Conservation (phyloP, 331 rosid species). For the Pyracantha coccinea region DNA sequence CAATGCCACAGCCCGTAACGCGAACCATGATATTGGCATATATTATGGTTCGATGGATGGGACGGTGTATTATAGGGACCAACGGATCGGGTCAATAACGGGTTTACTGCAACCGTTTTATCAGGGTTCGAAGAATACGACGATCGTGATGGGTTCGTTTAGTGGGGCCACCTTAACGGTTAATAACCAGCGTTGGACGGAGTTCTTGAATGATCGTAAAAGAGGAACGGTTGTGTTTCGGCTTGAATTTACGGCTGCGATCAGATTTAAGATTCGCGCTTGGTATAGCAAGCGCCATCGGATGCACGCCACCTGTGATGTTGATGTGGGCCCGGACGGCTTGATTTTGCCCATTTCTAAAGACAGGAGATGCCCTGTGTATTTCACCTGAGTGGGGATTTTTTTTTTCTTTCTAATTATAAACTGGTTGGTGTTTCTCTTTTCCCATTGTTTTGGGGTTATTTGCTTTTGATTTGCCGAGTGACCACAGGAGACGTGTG, state of each 20-base stretch:
- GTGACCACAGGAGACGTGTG: not conserved
- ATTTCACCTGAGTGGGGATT: conserved; percentile 34
- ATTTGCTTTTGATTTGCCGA: too few species aligned
- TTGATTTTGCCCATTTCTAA: conserved; percentile 31
- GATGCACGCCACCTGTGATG: conserved; percentile 65
- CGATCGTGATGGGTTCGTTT: conserved; percentile 25
- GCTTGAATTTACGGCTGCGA: conserved; percentile 45
- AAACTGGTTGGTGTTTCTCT: not conserved
- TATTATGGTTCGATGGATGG: conserved; percentile 52
- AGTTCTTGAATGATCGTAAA: conserved; percentile 41
- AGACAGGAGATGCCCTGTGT: conserved; percentile 57
- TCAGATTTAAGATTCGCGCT: conserved; percentile 48
- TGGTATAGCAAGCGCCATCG: conserved; percentile 65
- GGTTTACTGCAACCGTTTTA: conserved; percentile 34
- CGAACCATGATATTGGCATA: conserved; percentile 62
- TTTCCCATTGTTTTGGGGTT: not conserved
- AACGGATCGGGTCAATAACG: conserved; percentile 40
- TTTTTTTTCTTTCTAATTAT: not conserved
- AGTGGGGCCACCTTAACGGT: conserved; percentile 42
- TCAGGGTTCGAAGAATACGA: conserved; percentile 62
- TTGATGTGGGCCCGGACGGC: conserved; percentile 62
- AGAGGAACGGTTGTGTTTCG: conserved; percentile 64
- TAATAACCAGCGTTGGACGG: conserved; percentile 50
- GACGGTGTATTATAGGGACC: conserved; percentile 50
- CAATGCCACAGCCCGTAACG: conserved; percentile 53